phyloP scores from a whole-genome alignment of 1,284 basidiomycete genomes.

The Apiotrichum gracile region DNA sequence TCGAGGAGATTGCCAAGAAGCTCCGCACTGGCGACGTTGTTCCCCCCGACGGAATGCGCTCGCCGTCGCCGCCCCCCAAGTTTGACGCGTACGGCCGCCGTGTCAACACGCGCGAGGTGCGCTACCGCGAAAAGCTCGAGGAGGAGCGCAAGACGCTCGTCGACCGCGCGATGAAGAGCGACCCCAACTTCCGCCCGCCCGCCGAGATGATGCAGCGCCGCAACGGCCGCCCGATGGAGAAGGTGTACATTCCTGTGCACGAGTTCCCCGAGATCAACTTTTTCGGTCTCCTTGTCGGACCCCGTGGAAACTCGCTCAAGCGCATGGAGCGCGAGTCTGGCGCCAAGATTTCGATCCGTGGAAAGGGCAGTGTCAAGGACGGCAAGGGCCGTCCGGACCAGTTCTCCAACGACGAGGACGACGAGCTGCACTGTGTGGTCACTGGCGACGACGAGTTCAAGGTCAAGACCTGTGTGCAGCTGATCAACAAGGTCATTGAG shows the following conservation, averaged over 20 bases:
- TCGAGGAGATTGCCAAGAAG: constrained; percentile 97
- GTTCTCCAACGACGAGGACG: constrained; percentile 92
- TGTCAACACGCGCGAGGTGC: constrained; percentile 96
- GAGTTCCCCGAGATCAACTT: constrained; percentile 99
- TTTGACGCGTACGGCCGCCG: constrained; percentile 95
- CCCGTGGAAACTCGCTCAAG: constrained; percentile 97
- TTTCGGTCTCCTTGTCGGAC: constrained; percentile 95
- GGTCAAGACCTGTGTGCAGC: constrained; percentile 79
- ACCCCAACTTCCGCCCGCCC: constrained; percentile 94
- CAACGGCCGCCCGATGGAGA: constrained; percentile 85
- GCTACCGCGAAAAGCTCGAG: constrained; percentile 96
- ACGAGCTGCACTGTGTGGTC: constrained; percentile 97
- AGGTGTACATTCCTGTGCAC: constrained; percentile 98
- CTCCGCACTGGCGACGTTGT: constrained; percentile 88
- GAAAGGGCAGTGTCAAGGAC: constrained; percentile 97
- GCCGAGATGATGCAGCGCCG: constrained; percentile 77
- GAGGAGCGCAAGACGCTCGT: constrained; percentile 91
- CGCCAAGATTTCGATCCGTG: constrained; percentile 96
- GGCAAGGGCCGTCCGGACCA: constrained; percentile 92
- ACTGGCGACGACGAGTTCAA: constrained; percentile 89
- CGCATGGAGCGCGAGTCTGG: constrained; percentile 98
- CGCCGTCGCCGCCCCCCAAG: constrained; percentile 92
- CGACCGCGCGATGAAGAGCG: constrained; percentile 92
- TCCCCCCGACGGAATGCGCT: constrained; percentile 90
- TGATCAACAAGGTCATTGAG: constrained; percentile 98